These are phyloP conservation scores for Cadophora gregata DNA, from an alignment of 2,329 filamentous ascomycete species.

Conservation along the genomic window DNA sequence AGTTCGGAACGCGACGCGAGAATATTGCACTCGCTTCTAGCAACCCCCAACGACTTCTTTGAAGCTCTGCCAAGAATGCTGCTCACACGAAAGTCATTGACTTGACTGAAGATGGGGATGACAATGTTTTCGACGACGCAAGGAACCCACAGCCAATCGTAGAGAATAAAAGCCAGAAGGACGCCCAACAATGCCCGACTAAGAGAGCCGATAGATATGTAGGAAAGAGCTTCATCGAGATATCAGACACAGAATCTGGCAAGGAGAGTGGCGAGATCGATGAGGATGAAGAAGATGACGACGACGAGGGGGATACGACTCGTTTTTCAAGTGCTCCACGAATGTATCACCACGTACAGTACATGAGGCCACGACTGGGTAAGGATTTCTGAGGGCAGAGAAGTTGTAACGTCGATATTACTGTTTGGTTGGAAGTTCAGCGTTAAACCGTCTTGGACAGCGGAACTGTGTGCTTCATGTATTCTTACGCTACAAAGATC, in stretches of 20 bases:
- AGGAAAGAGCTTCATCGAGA: background rate
- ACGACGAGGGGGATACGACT: background rate
- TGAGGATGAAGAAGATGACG: background rate
- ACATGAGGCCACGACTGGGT: background rate
- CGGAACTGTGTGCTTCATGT: too few species aligned
- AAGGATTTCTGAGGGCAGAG: background rate
- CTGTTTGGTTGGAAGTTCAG: background rate
- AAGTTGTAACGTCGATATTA: background rate
- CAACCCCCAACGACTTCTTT: background rate
- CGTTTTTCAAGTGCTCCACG: background rate
- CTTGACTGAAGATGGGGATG: conserved; percentile 3
- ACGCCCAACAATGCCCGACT: background rate
- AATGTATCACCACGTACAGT: background rate
- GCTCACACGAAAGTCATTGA: background rate
- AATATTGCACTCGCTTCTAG: background rate
- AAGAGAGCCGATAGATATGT: background rate
- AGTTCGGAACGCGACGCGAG: background rate
- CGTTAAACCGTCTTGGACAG: background rate
- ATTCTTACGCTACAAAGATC: too few species aligned
- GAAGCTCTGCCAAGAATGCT: too few species aligned
- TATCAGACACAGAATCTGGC: background rate
- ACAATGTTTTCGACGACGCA: background rate
- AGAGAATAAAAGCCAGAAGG: background rate
- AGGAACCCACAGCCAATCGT: background rate
- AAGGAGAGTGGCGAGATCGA: background rate